These are phyloP conservation scores for Aspergillus japonicus DNA, from an alignment of 2,329 filamentous ascomycete genomes.

Conservation along the genomic window DNA sequence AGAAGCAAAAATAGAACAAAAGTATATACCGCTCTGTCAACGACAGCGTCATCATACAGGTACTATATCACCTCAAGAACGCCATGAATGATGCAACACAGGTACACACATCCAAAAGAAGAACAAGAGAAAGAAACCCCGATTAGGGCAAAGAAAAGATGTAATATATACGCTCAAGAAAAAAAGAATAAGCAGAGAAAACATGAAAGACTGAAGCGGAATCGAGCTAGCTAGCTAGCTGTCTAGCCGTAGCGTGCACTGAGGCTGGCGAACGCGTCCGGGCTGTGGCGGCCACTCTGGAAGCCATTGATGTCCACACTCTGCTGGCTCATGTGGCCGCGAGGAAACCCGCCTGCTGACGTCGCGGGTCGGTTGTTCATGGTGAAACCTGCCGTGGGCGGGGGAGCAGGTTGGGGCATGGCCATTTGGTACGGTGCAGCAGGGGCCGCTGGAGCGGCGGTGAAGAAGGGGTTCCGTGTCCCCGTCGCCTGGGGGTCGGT, in stretches of 20 bases:
- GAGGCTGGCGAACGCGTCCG: conserved; percentile 52
- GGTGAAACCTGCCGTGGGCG: conserved; percentile 15
- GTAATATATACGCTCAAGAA: background rate
- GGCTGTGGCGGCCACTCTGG: conserved; percentile 50
- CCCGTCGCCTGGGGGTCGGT: conserved; percentile 22
- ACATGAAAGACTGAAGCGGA: too few species aligned
- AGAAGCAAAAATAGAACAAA: background rate
- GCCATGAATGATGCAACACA: background rate
- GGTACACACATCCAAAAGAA: background rate
- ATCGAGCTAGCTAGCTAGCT: background rate
- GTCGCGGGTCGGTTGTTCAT: conserved; percentile 16
- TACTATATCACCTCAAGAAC: background rate
- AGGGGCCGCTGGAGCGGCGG: conserved; percentile 8
- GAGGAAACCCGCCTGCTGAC: conserved; percentile 19
- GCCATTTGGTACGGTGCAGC: background rate
- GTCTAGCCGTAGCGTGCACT: conserved; percentile 45
- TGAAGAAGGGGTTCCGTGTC: conserved; percentile 30
- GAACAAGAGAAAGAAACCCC: background rate
- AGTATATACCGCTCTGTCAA: background rate
- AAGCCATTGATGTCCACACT: conserved; percentile 49
- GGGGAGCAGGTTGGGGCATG: conserved; percentile 4
- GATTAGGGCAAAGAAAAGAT: conserved; percentile 4
- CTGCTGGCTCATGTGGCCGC: conserved; percentile 48
- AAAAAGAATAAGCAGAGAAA: background rate
- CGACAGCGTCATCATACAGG: background rate